Evolutionary conservation across 2,329 filamentous ascomycete species (phyloP).

Genomic region (Venturia oleaginea): DNA sequence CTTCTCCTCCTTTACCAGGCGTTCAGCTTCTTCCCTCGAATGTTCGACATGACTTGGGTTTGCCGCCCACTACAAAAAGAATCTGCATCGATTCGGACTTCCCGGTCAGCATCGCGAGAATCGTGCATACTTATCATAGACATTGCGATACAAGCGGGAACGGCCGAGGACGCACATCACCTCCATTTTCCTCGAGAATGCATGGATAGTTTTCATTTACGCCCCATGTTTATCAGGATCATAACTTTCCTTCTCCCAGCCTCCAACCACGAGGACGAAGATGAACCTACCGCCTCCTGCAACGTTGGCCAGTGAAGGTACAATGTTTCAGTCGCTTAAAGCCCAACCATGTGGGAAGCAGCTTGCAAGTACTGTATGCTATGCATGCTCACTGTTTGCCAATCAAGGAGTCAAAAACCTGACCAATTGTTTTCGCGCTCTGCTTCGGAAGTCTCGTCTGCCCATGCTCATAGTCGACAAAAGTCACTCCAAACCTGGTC

Average conservation of each 20-base stretch:
- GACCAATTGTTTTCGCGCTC: conserved; percentile 63
- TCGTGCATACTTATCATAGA: not conserved
- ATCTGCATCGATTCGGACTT: not conserved
- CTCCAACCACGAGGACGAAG: not conserved
- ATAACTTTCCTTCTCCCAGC: not conserved
- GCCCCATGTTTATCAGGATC: not conserved
- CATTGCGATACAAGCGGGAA: not conserved
- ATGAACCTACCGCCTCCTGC: not conserved
- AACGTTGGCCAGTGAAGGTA: not conserved
- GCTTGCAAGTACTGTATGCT: conserved; percentile 13
- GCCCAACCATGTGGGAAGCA: not conserved
- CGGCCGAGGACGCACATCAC: not conserved
- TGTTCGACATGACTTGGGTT: not conserved
- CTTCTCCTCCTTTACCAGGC: not conserved
- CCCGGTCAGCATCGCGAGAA: not conserved
- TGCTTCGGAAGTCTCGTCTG: conserved; percentile 79
- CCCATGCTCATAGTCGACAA: conserved; percentile 69
- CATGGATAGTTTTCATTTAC: not conserved
- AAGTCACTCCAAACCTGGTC: conserved; percentile 76
- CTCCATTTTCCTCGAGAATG: not conserved
- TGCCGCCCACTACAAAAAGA: not conserved
- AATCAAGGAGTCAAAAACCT: conserved; percentile 63
- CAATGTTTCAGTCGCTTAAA: not conserved
- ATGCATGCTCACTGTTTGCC: conserved; percentile 37
- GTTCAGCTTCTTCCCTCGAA: not conserved